Evolutionary conservation across 805 yeast genomes (phyloP).

Genomic region (Metschnikowia lochheadii): DNA sequence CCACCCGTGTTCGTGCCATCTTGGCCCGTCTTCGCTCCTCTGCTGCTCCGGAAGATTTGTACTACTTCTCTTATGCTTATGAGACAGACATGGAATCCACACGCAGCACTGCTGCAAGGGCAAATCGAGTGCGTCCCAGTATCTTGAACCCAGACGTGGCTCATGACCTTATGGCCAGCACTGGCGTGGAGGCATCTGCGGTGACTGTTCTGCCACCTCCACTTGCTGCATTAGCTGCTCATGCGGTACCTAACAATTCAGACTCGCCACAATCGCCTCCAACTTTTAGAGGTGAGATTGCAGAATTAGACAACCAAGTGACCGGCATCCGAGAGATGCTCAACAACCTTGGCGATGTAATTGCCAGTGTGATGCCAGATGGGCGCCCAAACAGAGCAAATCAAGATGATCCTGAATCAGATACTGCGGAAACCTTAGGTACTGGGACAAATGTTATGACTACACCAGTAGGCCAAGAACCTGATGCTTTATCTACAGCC

Average conservation of each 20-base stretch:
- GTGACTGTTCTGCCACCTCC: constrained; percentile 10
- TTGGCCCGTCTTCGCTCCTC: constrained; percentile 24
- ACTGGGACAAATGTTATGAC: neutral
- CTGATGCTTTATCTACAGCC: neutral
- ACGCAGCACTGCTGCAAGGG: constrained; percentile 26
- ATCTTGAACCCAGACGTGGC: constrained; percentile 36
- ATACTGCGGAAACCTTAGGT: neutral
- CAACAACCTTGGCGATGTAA: constrained; percentile 13
- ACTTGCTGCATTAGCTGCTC: neutral
- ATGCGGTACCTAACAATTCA: neutral
- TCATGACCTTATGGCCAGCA: constrained; percentile 31
- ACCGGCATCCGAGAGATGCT: constrained; percentile 5
- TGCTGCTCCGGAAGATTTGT: constrained; percentile 24
- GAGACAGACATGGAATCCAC: constrained; percentile 20
- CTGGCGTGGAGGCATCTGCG: constrained; percentile 24
- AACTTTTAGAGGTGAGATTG: neutral
- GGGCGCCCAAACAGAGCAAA: neutral
- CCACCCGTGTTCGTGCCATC: constrained; percentile 24
- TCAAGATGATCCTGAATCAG: neutral
- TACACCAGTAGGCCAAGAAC: neutral
- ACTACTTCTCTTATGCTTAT: constrained; percentile 26
- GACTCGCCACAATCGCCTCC: neutral
- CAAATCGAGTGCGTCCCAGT: constrained; percentile 31
- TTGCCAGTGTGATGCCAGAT: constrained; percentile 6
- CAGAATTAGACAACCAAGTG: neutral